These are phyloP conservation scores for Dioszegia hungarica DNA, from an alignment of 768 basidiomycete species.

Conservation along the genomic window DNA sequence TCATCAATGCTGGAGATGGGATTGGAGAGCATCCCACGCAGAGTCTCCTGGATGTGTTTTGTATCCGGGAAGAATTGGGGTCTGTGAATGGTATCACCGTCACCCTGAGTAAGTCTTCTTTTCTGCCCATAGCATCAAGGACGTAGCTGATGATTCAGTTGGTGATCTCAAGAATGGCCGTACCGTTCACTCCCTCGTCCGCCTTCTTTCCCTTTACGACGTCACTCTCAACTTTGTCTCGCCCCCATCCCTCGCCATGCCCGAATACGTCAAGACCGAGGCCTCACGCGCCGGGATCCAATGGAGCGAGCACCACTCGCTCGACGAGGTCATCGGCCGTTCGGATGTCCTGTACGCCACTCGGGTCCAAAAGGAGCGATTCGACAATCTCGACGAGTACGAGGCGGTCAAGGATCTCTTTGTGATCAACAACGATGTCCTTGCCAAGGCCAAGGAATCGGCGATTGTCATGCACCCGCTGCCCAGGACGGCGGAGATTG, in stretches of 20 bases:
- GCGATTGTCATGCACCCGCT: conserved; percentile 99
- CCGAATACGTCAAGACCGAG: conserved; percentile 70
- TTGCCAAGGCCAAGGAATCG: conserved; percentile 87
- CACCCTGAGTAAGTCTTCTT: conserved; percentile 47
- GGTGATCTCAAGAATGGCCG: conserved; percentile 98
- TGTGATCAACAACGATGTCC: conserved; percentile 85
- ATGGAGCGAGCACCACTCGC: conserved; percentile 73
- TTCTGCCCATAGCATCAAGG: not conserved
- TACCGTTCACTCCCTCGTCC: conserved; percentile 93
- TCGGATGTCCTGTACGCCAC: conserved; percentile 98
- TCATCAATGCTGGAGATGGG: conserved; percentile 96
- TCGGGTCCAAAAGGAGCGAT: conserved; percentile 90
- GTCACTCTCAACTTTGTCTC: conserved; percentile 95
- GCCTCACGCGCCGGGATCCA: conserved; percentile 77
- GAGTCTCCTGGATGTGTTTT: conserved; percentile 59
- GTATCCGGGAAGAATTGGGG: conserved; percentile 94
- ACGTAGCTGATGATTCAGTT: conserved; percentile 48
- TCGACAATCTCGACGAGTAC: conserved; percentile 76
- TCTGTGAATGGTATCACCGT: conserved; percentile 95
- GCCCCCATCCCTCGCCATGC: conserved; percentile 81
- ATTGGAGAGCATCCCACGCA: conserved; percentile 91
- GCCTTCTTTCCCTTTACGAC: conserved; percentile 76
- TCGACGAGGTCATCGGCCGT: conserved; percentile 83
- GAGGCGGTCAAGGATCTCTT: conserved; percentile 85
- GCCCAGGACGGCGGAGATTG: conserved; percentile 93